phyloP scores from a whole-genome alignment of 1,284 basidiomycete species.

The Leccinum pachyderme region DNA sequence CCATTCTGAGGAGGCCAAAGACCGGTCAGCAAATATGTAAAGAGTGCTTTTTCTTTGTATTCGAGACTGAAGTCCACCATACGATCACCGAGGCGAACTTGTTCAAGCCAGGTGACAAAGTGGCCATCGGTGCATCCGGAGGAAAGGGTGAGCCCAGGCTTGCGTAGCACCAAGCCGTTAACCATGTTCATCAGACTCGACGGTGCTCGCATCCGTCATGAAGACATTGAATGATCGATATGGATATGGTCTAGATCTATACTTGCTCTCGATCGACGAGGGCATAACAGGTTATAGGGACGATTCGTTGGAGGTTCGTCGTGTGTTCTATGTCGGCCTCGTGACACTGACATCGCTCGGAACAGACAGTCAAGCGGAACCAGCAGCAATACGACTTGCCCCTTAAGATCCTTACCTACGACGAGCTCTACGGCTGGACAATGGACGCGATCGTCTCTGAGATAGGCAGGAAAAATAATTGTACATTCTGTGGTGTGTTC shows the following conservation, averaged over 20 bases:
- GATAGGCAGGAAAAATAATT: slow-evolving; percentile 97
- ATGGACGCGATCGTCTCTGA: slow-evolving; percentile 97
- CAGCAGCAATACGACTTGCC: slow-evolving; percentile 94
- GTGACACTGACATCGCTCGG: slow-evolving; percentile 6
- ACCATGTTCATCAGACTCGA: slow-evolving; percentile 71
- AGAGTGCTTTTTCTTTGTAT: slow-evolving; percentile 94
- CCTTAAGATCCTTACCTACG: slow-evolving; percentile 93
- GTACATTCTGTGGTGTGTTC: slow-evolving; percentile 99
- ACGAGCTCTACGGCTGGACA: slow-evolving; percentile 98
- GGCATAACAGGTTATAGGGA: slow-evolving; percentile 98
- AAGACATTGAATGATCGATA: slow-evolving; percentile 94
- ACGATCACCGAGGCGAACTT: slow-evolving; percentile 82
- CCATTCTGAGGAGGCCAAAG: slow-evolving; percentile 93
- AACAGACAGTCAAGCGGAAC: slow-evolving; percentile 95
- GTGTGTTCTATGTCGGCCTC: slow-evolving; percentile 16
- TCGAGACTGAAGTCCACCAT: slow-evolving; percentile 98
- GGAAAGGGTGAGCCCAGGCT: slow-evolving; percentile 75
- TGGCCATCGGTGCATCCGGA: slow-evolving; percentile 97
- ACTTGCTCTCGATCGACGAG: slow-evolving; percentile 96
- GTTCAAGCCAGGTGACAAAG: slow-evolving; percentile 89
- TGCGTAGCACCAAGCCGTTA: neutral
- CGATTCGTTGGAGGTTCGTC: slow-evolving; percentile 87
- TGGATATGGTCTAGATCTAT: slow-evolving; percentile 88
- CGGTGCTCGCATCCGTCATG: slow-evolving; percentile 96
- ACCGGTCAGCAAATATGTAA: slow-evolving; percentile 97